Base-by-base conservation (phyloP, 176 grass and related monocot species). In the Guadua angustifolia region DNA sequence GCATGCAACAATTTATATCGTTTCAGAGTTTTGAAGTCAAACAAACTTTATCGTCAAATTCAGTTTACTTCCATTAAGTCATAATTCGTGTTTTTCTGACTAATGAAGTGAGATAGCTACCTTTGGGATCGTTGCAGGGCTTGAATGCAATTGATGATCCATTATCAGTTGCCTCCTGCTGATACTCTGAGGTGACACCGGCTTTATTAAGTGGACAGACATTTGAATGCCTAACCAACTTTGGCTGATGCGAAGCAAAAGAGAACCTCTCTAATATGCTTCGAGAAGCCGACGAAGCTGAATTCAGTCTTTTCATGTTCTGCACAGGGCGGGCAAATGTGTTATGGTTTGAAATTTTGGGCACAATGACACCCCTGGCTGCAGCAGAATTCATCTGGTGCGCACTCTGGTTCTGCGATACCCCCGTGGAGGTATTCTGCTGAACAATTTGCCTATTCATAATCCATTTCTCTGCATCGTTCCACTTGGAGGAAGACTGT, bases 401-500 rank as follows among this genome's bases (percentile, higher is more conserved):
- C 8, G 49, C 29, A 2, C n/a, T 52, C 65, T 84, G 89, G 69
- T 86, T 89, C 66, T 84, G 80, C 8, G 53, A 15, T 5, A 43
- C 26, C 10, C 51, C 88, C 84, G 83, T 83, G 42, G 69, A 7
- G 42, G 15, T 62, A 33, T 72, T 86, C 40, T 82, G 87, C 39
- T 92, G 84, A 39, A 70, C 71, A 63, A 80, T 89, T 74, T 98
- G 96, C 21, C 89, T 86, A 56, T 89, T 98, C n/a, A 94, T 76
- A 16, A 98, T 93, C 96, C 96, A 98, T 88, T 98, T 98, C 78
- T 98, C 96, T 4, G 96, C 96, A 50, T 98, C 93, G 44, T 98
- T 95, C 93, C 93, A 98, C 61, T 98, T 98, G 24, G 96, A 98
- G 2, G 96, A 88, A 66, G 89, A 61, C 10, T 89, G 89, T 65